Conservation (phyloP, 2,329 filamentous ascomycete species). For the Eutypella sp. region DNA sequence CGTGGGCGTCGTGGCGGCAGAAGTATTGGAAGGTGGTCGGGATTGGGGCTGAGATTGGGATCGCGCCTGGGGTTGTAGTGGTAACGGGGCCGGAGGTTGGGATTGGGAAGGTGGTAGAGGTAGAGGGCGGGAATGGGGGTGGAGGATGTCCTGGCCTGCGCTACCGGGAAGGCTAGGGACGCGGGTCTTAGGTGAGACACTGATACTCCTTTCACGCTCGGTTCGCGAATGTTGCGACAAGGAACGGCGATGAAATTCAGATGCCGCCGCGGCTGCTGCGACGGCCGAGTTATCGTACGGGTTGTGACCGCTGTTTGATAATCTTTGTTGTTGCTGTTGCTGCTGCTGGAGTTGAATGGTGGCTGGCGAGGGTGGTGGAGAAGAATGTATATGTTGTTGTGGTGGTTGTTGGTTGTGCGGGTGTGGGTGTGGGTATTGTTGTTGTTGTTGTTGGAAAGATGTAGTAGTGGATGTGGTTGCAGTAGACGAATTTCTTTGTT, state of each 20-base stretch:
- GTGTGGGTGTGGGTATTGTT: slow-evolving; percentile 32
- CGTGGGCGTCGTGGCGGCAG: slow-evolving; percentile 26
- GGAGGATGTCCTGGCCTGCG: slow-evolving; percentile 19
- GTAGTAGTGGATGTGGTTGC: slow-evolving; percentile 17
- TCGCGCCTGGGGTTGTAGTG: not conserved
- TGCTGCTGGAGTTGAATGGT: slow-evolving; percentile 14
- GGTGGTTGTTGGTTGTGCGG: slow-evolving; percentile 27
- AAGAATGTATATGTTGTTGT: slow-evolving; percentile 26
- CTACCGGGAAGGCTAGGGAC: slow-evolving; percentile 43
- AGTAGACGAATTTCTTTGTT: slow-evolving; percentile 34
- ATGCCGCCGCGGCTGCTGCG: slow-evolving; percentile 1
- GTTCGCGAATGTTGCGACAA: slow-evolving; percentile 49
- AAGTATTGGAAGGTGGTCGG: slow-evolving; percentile 1
- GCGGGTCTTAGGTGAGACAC: slow-evolving; percentile 74
- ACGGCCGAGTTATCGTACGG: slow-evolving; percentile 37
- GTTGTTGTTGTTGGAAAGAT: slow-evolving; percentile 25
- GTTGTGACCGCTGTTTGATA: slow-evolving; percentile 37
- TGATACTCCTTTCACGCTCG: slow-evolving; percentile 66
- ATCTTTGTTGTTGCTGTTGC: slow-evolving; percentile 27
- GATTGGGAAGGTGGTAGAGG: slow-evolving; percentile 18
- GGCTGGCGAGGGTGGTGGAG: slow-evolving; percentile 31
- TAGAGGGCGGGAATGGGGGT: slow-evolving; percentile 33
- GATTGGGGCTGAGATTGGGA: not conserved
- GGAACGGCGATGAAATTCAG: slow-evolving; percentile 43
- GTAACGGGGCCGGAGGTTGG: too few species aligned